These are phyloP conservation scores for Yamadazyma oceani DNA, from an alignment of 1,139 yeast species.

Conservation along the genomic window DNA sequence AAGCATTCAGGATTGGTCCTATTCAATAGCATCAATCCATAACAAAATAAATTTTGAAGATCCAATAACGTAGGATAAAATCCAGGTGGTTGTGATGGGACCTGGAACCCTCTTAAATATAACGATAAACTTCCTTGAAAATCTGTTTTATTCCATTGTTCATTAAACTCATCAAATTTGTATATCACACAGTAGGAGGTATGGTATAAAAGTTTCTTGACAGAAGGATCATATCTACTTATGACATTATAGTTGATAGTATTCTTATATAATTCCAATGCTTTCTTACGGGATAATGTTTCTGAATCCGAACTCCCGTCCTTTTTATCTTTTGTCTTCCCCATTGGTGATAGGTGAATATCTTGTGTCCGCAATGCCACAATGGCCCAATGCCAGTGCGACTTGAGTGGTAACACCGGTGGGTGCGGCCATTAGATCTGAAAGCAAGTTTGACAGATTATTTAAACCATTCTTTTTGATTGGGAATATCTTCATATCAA, in stretches of 20 bases:
- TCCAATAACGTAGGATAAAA: constrained; percentile 30
- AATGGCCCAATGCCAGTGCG: no score
- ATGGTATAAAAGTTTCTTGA: constrained; percentile 70
- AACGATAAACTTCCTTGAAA: constrained; percentile 81
- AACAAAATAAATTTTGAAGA: constrained; percentile 59
- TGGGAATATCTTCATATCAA: no score
- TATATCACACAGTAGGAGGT: constrained; percentile 84
- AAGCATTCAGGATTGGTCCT: constrained; percentile 76
- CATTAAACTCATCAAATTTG: constrained; percentile 58
- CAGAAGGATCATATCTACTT: constrained; percentile 77
- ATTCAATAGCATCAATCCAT: constrained; percentile 77
- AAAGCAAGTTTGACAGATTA: no score
- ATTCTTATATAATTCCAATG: constrained; percentile 60
- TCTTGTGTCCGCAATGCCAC: no score
- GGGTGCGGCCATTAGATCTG: no score
- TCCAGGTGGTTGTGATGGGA: constrained; percentile 24
- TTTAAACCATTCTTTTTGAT: no score
- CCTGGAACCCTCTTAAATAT: constrained; percentile 60
- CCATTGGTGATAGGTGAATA: constrained; percentile 10
- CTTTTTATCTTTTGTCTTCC: constrained; percentile 9
- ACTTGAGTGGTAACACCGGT: no score
- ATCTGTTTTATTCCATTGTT: constrained; percentile 81
- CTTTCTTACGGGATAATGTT: constrained; percentile 21
- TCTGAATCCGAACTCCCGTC: constrained; percentile 6
- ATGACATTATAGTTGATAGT: constrained; percentile 81